These are phyloP conservation scores for Phaeophleospora eucalypticola DNA, from an alignment of 2,329 filamentous ascomycete genomes.

Conservation along the genomic window DNA sequence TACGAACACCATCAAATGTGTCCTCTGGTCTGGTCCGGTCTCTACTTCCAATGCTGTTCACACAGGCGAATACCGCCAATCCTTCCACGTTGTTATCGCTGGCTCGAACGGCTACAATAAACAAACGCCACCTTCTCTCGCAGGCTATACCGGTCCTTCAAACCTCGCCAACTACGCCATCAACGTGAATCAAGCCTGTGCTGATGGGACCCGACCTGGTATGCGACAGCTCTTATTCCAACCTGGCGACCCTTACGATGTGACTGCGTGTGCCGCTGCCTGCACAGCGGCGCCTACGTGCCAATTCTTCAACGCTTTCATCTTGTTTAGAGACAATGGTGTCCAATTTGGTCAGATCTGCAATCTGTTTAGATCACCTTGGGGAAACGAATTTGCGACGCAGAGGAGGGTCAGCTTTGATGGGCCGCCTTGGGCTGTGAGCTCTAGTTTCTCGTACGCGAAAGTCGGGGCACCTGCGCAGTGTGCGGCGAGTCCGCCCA, in stretches of 20 bases:
- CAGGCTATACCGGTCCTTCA: not conserved
- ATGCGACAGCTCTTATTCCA: not conserved
- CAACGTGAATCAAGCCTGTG: not conserved
- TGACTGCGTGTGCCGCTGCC: not conserved
- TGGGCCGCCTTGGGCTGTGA: not conserved
- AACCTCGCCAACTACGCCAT: not conserved
- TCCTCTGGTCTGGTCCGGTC: constrained; percentile 34
- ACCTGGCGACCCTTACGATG: not conserved
- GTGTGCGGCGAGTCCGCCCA: not conserved
- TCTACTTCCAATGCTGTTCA: constrained; percentile 24
- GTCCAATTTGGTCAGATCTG: constrained; percentile 1
- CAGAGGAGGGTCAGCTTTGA: not conserved
- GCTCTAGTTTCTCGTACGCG: not conserved
- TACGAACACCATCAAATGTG: constrained; percentile 38
- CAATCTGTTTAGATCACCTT: not conserved
- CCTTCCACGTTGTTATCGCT: constrained; percentile 24
- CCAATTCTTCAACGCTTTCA: not conserved
- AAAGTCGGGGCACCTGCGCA: not conserved
- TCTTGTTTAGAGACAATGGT: not conserved
- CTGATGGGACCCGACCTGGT: not conserved
- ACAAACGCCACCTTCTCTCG: not conserved
- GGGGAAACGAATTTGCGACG: not conserved
- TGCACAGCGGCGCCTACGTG: not conserved
- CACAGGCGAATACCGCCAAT: constrained; percentile 18
- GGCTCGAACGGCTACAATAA: constrained; percentile 21